Evolutionary conservation across 306 rosid genomes (phyloP).

Genomic region (Pyrus bretschneideri): DNA sequence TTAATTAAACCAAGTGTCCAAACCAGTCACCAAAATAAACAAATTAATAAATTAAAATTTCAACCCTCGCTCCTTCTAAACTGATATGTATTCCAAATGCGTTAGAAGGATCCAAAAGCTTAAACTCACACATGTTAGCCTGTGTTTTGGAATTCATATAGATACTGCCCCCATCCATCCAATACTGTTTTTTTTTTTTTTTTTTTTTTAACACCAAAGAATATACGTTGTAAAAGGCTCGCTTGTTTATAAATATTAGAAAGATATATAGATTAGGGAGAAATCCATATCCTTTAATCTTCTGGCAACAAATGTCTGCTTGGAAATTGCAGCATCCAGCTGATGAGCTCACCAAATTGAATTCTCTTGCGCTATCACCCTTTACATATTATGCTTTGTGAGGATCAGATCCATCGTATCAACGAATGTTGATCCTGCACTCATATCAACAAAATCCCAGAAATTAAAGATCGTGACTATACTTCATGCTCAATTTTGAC

Average conservation of each 20-base stretch:
- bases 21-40: slow-evolving; percentile 1
- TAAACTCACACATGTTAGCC: slow-evolving; percentile 10
- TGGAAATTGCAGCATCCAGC: slow-evolving; percentile 13
- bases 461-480: neutral
- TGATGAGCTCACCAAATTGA: neutral
- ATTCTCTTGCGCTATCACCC: neutral
- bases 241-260: neutral
- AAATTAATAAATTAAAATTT: slow-evolving; percentile 12
- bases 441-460: slow-evolving; percentile 9
- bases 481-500: too few species aligned
- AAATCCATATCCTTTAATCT: slow-evolving; percentile 2
- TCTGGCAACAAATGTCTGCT: slow-evolving; percentile 10
- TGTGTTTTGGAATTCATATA: neutral
- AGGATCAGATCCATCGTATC: slow-evolving; percentile 4
- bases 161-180: neutral
- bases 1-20: neutral
- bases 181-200: neutral
- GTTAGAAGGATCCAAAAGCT: slow-evolving; percentile 24
- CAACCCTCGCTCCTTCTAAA: slow-evolving; percentile 15
- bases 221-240: slow-evolving; percentile 14
- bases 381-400: neutral
- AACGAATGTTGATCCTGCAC: slow-evolving; percentile 52
- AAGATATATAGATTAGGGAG: slow-evolving; percentile 10
- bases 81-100: slow-evolving; percentile 8
- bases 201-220: slow-evolving; percentile 18